A percentile compares a stretch with the other conserved stretches of the same genome.
phyloP scores from a whole-genome alignment of 345 rosid species.

The Acer negundo region DNA sequence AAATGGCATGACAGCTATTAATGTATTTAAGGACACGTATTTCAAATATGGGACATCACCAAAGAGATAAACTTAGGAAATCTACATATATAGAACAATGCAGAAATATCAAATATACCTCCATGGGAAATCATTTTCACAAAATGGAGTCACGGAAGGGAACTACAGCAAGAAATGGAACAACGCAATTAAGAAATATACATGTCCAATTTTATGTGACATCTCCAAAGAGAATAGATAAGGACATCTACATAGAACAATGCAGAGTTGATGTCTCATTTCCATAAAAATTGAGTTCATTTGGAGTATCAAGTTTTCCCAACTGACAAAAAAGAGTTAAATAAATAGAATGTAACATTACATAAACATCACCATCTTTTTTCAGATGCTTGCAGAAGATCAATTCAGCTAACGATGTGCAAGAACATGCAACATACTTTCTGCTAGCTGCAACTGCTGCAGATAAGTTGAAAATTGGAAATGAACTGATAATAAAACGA shows the following conservation, averaged over 20 bases:
- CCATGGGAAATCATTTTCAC: constrained; percentile 14
- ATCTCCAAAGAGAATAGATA: no score
- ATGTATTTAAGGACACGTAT: not conserved
- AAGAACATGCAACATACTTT: constrained; percentile 48
- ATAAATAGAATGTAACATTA: not conserved
- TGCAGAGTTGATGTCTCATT: not conserved
- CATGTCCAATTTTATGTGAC: not conserved
- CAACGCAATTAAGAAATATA: not conserved
- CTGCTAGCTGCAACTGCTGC: constrained; percentile 93
- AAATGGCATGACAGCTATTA: not conserved
- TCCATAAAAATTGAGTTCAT: not conserved
- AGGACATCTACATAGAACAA: not conserved
- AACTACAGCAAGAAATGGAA: not conserved
- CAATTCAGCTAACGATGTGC: not conserved
- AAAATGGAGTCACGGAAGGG: not conserved
- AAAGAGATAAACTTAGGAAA: no score
- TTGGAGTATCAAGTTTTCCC: not conserved
- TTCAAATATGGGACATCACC: no score
- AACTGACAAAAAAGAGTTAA: constrained; percentile 10
- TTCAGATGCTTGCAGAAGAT: no score
- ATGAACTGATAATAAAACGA: constrained; percentile 84
- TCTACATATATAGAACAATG: not conserved
- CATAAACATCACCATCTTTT: not conserved
- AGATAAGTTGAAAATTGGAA: constrained; percentile 91
- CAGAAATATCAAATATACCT: not conserved